A percentile compares a stretch with the other conserved stretches of the same genome.
phyloP scores from a whole-genome alignment of 805 yeast species.

The Nakazawaea wyomingensis region DNA sequence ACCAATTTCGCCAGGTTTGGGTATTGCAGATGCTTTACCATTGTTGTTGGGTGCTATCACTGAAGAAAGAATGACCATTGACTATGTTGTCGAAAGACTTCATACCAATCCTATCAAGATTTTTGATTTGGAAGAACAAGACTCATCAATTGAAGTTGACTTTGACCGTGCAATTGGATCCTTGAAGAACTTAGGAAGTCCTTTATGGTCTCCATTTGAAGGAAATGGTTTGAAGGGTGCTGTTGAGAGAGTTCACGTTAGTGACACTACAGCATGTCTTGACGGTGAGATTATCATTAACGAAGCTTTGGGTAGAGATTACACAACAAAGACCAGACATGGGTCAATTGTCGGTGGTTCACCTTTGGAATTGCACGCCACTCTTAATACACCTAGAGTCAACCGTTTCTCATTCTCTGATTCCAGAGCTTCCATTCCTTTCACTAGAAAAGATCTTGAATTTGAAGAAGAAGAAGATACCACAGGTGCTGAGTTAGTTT shows the following conservation, averaged over 20 bases:
- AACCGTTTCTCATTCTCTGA: conserved; percentile 48
- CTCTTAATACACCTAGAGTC: conserved; percentile 25
- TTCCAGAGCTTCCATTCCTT: conserved; percentile 30
- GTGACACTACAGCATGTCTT: conserved; percentile 73
- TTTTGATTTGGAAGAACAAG: conserved; percentile 79
- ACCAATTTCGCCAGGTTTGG: conserved; percentile 63
- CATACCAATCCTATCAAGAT: conserved; percentile 78
- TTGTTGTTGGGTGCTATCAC: conserved; percentile 75
- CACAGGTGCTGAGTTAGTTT: conserved; percentile 66
- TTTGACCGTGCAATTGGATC: conserved; percentile 60
- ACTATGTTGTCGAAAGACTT: conserved; percentile 66
- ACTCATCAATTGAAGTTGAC: conserved; percentile 75
- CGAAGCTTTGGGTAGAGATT: conserved; percentile 59
- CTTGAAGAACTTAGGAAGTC: conserved; percentile 30
- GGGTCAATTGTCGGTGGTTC: conserved; percentile 27
- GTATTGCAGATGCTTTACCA: conserved; percentile 77
- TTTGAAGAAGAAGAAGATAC: conserved; percentile 38
- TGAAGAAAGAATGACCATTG: conserved; percentile 64
- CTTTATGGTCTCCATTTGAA: conserved; percentile 53
- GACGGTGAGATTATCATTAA: conserved; percentile 70
- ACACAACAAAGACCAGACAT: conserved; percentile 40
- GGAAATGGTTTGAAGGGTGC: conserved; percentile 62
- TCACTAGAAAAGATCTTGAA: conserved; percentile 23
- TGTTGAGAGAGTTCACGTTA: conserved; percentile 81
- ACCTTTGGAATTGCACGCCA: conserved; percentile 17